Base-by-base conservation (phyloP, 306 rosid species). In the Begonia peltatifolia region DNA sequence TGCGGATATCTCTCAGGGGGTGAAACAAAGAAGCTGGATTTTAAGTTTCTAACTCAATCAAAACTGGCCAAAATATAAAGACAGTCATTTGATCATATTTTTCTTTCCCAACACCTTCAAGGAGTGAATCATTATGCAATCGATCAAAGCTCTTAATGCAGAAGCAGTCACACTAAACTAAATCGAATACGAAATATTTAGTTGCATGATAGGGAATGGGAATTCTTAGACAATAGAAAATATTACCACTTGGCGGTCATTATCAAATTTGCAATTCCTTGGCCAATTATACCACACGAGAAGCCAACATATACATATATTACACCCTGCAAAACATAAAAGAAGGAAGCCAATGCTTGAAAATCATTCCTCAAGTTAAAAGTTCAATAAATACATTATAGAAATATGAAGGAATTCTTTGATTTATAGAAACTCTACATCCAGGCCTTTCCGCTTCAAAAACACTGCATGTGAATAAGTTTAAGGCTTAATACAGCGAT, bases 271-370 rank as follows among this genome's bases (percentile, higher is more conserved):
- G 94, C 95, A 61, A 90, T 78, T 68, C 97, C 97, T 73, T 90
- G 97, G 63, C 97, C 97, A 55, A 90, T 41, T 42, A 90, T 74
- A 52, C 97, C 97, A 71, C 97, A 90, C 60, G 77, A 95, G 59
- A 85, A 82, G 20, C 97, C 97, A 67, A 86, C 95, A 2, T 76
- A 59, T 57, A 94, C 97, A 69, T 90, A 90, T 66, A 83, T 55
- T 16, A 82, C 77, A 60, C 97, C 97, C 97, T 90, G 77, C 67
- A 76, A 50, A 4, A 12, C 15, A 52, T 58, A 65, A 41, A 18
- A 18, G 22, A 18, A 18, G 2, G 22, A 18, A 18, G 22, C 22
- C 22, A 18, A 1, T 18, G 22, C 22, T 2, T 18, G 1, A 1
- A 18, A 18, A 18, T 18, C 1, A 18, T 18, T 18, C 22, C 22